phyloP scores from a whole-genome alignment of 2,329 filamentous ascomycete species.

The Purpureocillium takamizusanense region DNA sequence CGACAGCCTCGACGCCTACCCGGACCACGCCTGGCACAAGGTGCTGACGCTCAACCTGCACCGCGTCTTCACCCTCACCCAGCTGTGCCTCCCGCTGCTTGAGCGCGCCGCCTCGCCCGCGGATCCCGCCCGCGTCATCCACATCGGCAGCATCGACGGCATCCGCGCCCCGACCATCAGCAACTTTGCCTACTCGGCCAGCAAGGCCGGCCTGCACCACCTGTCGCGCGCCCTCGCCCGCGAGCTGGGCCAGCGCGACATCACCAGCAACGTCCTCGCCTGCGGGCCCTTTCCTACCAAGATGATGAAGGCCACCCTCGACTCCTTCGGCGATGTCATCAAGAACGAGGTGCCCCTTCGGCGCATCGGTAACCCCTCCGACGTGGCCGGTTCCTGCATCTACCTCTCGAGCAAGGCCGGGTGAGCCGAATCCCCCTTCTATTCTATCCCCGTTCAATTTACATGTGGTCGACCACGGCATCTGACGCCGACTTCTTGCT shows the following conservation, averaged over 20 bases:
- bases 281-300: conserved; percentile 63
- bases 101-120: conserved; percentile 32
- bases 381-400: conserved; percentile 63
- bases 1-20: conserved; percentile 48
- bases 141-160: conserved; percentile 57
- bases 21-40: conserved; percentile 47
- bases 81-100: conserved; percentile 50
- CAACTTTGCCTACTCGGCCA: conserved; percentile 52
- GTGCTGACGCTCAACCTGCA: conserved; percentile 58
- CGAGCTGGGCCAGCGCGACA: conserved; percentile 48
- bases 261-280: conserved; percentile 60
- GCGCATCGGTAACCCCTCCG: conserved; percentile 57
- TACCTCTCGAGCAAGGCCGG: conserved; percentile 62
- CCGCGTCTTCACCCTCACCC: conserved; percentile 59
- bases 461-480: too few species aligned
- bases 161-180: conserved; percentile 48
- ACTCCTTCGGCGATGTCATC: conserved; percentile 45
- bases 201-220: conserved; percentile 58
- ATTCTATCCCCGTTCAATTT: conserved; percentile 17
- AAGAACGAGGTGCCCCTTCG: conserved; percentile 52
- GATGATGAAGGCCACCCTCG: conserved; percentile 57
- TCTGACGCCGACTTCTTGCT: too few species aligned
- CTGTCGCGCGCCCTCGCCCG: conserved; percentile 49
- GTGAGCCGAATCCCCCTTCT: conserved; percentile 17
- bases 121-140: conserved; percentile 50